These are phyloP conservation scores for Sugiyamaella japonica DNA, from an alignment of 1,139 yeast genomes.

Conservation along the genomic window DNA sequence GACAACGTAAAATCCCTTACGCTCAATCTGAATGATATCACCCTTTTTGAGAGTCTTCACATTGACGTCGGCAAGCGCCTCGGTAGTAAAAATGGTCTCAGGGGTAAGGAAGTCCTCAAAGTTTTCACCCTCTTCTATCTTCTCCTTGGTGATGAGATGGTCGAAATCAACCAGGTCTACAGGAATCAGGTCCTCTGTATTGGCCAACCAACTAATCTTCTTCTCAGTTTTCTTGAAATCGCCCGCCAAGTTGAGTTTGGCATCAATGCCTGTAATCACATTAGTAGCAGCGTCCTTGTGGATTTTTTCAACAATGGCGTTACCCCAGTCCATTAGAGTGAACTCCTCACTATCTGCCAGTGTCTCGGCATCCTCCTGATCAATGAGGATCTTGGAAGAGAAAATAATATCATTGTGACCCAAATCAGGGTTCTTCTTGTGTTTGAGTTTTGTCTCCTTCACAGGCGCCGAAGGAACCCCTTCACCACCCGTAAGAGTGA, in stretches of 20 bases:
- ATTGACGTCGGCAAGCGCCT: constrained; percentile 80
- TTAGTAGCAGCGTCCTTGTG: constrained; percentile 49
- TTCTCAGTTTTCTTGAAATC: constrained; percentile 96
- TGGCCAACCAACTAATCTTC: constrained; percentile 94
- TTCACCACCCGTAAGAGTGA: constrained; percentile 48
- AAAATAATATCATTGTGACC: constrained; percentile 80
- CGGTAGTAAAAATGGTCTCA: constrained; percentile 78
- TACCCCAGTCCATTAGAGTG: constrained; percentile 99
- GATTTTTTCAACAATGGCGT: constrained; percentile 75
- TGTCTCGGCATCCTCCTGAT: constrained; percentile 83
- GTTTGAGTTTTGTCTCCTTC: constrained; percentile 80
- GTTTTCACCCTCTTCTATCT: constrained; percentile 91
- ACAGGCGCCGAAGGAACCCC: constrained; percentile 61
- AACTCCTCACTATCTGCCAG: constrained; percentile 75
- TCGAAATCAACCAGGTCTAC: constrained; percentile 91
- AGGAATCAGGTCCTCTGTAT: constrained; percentile 61
- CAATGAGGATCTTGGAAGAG: constrained; percentile 66
- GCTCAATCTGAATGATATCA: constrained; percentile 89
- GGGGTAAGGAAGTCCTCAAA: constrained; percentile 92
- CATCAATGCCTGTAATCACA: constrained; percentile 65
- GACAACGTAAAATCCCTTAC: constrained; percentile 93
- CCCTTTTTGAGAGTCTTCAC: constrained; percentile 75
- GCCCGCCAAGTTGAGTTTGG: constrained; percentile 87
- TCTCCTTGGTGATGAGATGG: constrained; percentile 93
- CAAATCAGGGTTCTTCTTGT: constrained; percentile 91